Base-by-base conservation (phyloP, 805 yeast genomes). In the Grigorovia yakushimaensis region DNA sequence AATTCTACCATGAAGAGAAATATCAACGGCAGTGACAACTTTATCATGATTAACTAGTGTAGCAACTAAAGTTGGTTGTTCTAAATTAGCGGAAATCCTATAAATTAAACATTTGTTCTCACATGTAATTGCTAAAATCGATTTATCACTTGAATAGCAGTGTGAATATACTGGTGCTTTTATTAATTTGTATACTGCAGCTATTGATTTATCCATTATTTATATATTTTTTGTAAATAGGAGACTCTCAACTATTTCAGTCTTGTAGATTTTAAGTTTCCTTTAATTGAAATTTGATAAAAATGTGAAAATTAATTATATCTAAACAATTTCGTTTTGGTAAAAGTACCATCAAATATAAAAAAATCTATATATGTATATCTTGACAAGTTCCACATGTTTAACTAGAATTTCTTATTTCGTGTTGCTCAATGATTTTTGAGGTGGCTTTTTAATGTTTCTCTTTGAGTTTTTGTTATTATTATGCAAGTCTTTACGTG, bases 11-110 rank as follows among this genome's bases (percentile, higher is more conserved):
- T 85, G 87, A 35, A 74, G 68, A 37, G 96, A 84, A 58, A 94
- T 82, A 64, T 93, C 99, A 38, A 93, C 87, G 0, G 97, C 89
- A 15, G 98, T 93, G 43, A 93, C 89, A 3, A 89, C 79, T 65
- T 91, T 89, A 66, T 91, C 97, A 65, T 91, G 98, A 54, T 88
- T 95, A 41, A 74, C 69, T 59, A 91, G 75, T 5, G 76, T 74
- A 15, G 93, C 74, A 48, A 86, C 68, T 49, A 84, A 72, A 49
- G 71, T 70, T 20, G 94, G 91, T 46, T 72, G 72, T 36, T 72
- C 50, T 30, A 73, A 72, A 36, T 72, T 67, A 19, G 79, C 68
- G 11, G 30, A 22, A 44, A 83, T 71, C 55, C 73, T 72, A 69
- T 83, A 89, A 49, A 91, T 74, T 60, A 86, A 88, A 51, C 87